Base-by-base conservation (phyloP, 2,329 filamentous ascomycete genomes). In the Ophiocordyceps camponoti-rufipedis region DNA sequence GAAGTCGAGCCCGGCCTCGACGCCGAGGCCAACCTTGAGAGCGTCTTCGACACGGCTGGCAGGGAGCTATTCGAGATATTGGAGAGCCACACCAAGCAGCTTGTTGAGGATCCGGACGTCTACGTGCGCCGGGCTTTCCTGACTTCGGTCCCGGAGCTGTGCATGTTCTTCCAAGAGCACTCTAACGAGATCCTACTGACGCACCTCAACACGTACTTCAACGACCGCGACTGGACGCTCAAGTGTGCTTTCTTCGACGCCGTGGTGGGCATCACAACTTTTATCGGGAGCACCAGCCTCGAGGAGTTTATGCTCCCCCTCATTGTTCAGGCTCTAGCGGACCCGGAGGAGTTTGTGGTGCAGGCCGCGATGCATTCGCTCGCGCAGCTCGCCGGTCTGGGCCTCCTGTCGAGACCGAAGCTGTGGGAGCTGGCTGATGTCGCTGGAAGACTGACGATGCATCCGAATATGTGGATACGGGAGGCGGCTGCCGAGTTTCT, bases 221-320 rank as follows among this genome's bases (percentile, higher is more conserved):
- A 98, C 53, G 91, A 96, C 55, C 78, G 82, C 40, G 88, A 98
- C 58, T 98, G 91, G 91, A 86, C 86, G 59, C 67, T 98, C 31
- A 95, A 94, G 60, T 95, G 87, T 55, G 87, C 89, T 3, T 96
- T 96, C 58, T 95, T 98, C 55, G 88, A 94, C 56, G 85, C 87
- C 0, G 86, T 96, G 28, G 85, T 96, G 14, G 89, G 88, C 4
- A 88, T 98, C 51, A 85, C 88, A 4, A 78, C 85, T 1, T 94
- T 94, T 53, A 75, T 96, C 32, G 91, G 91, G 28, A 87, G 84
- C 48, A 84, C 80, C 32, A 93, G 82, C 52, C 66, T 98, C 31
- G 91, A 98, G 61, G 87, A 94, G 53, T 98, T 95, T 54, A 94
- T 96, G 51, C 65, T 98, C 28, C 91, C 93, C 1, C 69, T 98